phyloP scores from a whole-genome alignment of 2,329 filamentous ascomycete species.

The Fusarium phyllophilum region DNA sequence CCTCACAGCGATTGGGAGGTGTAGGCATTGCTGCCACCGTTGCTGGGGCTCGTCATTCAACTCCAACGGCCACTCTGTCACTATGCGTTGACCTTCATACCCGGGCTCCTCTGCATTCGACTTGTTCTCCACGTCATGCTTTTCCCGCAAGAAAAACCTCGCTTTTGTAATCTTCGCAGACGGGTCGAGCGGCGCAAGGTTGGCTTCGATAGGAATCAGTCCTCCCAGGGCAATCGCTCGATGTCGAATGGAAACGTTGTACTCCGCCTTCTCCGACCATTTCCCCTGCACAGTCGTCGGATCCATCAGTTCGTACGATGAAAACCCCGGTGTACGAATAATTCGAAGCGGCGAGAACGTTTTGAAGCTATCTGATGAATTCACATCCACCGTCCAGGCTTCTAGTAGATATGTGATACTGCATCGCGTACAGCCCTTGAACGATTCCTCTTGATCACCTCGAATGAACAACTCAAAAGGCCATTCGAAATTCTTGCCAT shows the following conservation, averaged over 20 bases:
- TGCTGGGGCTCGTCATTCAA: neutral
- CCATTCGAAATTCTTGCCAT: neutral
- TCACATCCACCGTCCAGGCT: neutral
- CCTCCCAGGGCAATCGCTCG: neutral
- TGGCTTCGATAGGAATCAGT: neutral
- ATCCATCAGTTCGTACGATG: slow-evolving; percentile 17
- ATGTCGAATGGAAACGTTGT: neutral
- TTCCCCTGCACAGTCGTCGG: neutral
- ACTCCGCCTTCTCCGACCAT: neutral
- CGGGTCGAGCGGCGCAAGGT: neutral
- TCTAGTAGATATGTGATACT: neutral
- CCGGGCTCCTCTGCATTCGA: fast-evolving
- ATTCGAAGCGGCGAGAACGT: neutral
- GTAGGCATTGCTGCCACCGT: slow-evolving; percentile 5
- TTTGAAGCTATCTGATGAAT: neutral
- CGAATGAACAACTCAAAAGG: neutral
- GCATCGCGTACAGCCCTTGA: slow-evolving; percentile 3
- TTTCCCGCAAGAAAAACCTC: neutral
- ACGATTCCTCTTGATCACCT: neutral
- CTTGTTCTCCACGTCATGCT: neutral
- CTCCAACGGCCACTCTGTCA: slow-evolving; percentile 4
- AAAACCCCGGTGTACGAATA: neutral
- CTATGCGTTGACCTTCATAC: neutral
- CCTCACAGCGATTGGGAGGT: neutral
- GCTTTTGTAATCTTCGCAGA: neutral